Conservation (phyloP, 306 rosid genomes). For the Malus sieversii region DNA sequence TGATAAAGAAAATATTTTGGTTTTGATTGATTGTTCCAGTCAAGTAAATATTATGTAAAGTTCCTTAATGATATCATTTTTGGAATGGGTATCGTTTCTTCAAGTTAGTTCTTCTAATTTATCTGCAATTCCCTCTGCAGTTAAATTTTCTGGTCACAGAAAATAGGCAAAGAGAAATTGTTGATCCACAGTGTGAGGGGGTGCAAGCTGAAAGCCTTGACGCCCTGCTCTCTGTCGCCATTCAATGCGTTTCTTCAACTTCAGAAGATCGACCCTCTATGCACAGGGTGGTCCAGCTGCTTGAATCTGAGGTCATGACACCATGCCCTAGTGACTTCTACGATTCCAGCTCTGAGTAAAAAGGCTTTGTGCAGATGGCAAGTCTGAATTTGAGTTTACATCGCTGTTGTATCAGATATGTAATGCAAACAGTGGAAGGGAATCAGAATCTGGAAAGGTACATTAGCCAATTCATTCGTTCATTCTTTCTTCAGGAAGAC, state of each 20-base stretch:
- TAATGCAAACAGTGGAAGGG: slow-evolving; percentile 15
- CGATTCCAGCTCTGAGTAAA: slow-evolving; percentile 73
- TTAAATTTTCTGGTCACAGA: slow-evolving; percentile 81
- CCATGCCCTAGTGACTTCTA: slow-evolving; percentile 97
- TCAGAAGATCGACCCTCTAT: slow-evolving; percentile 93
- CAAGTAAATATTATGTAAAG: neutral
- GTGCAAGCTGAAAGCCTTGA: slow-evolving; percentile 82
- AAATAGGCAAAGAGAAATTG: slow-evolving; percentile 75
- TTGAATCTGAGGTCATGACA: slow-evolving; percentile 92
- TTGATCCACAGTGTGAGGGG: slow-evolving; percentile 74
- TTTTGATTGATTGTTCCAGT: neutral
- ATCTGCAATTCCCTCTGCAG: slow-evolving; percentile 34
- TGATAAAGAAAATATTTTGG: neutral
- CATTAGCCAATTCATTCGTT: slow-evolving; percentile 22
- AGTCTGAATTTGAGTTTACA: slow-evolving; percentile 17
- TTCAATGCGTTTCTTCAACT: slow-evolving; percentile 80
- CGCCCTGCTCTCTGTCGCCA: slow-evolving; percentile 77
- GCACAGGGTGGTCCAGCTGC: slow-evolving; percentile 92
- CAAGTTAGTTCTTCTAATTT: slow-evolving; percentile 16
- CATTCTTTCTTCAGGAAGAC: slow-evolving; percentile 34
- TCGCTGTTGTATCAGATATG: slow-evolving; percentile 19
- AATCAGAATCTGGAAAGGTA: slow-evolving; percentile 18
- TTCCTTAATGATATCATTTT: neutral
- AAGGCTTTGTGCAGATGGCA: slow-evolving; percentile 6
- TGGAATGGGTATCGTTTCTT: neutral